A percentile compares a stretch with the other conserved stretches of the same genome.
Conservation (phyloP, 208 protist species). For the Crithidia acanthocephali region DNA sequence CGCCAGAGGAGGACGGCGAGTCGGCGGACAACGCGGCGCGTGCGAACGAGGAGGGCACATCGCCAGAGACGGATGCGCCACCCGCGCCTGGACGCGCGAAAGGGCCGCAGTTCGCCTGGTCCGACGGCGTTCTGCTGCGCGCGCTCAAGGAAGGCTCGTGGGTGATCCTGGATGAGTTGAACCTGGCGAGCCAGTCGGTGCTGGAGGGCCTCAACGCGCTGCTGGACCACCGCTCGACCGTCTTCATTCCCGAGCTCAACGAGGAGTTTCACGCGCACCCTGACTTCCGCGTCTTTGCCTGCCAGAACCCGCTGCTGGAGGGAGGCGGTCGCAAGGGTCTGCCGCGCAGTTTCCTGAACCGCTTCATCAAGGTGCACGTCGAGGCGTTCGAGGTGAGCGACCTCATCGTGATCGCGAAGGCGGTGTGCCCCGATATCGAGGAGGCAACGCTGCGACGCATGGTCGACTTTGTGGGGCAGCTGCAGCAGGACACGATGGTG, state of each 20-base stretch:
- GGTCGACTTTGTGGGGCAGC: constrained; percentile 94
- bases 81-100: not conserved
- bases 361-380: constrained; percentile 98
- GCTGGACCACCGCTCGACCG: constrained; percentile 98
- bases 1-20: constrained; percentile 34
- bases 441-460: constrained; percentile 81
- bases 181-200: constrained; percentile 99
- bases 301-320: constrained; percentile 98
- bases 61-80: constrained; percentile 4
- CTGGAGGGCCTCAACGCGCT: constrained; percentile 99
- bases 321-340: constrained; percentile 99
- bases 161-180: constrained; percentile 99
- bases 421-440: constrained; percentile 82
- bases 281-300: constrained; percentile 99
- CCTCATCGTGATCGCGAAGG: constrained; percentile 85
- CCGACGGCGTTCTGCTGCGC: constrained; percentile 98
- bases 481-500: constrained; percentile 94
- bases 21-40: constrained; percentile 40
- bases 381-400: constrained; percentile 89
- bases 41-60: constrained; percentile 76
- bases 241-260: constrained; percentile 95
- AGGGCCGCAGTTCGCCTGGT: constrained; percentile 96
- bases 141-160: constrained; percentile 97
- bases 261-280: constrained; percentile 84
- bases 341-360: constrained; percentile 99